Evolutionary conservation across 768 basidiomycete species (phyloP).

Genomic region (Termitomyces sp.): DNA sequence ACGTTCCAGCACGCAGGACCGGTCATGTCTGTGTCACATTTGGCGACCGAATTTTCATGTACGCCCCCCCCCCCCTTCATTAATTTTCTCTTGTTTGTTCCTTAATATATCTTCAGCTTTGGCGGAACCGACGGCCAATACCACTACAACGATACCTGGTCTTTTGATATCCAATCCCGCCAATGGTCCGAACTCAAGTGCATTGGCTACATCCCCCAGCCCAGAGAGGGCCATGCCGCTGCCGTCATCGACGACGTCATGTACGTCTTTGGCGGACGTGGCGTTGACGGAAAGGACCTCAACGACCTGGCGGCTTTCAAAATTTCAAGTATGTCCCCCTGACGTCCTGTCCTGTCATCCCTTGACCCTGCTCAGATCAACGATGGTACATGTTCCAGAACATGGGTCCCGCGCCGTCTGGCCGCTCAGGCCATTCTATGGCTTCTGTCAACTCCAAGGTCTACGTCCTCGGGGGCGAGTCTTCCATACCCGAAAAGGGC

Average conservation of each 20-base stretch:
- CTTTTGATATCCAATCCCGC: slow-evolving; percentile 74
- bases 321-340: slow-evolving; percentile 70
- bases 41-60: slow-evolving; percentile 83
- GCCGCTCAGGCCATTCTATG: slow-evolving; percentile 98
- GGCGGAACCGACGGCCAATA: slow-evolving; percentile 98
- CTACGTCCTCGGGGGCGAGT: slow-evolving; percentile 94
- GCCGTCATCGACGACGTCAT: slow-evolving; percentile 96
- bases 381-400: slow-evolving; percentile 99
- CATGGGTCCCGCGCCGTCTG: slow-evolving; percentile 94
- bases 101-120: slow-evolving; percentile 46
- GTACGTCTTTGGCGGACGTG: slow-evolving; percentile 95
- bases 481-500: slow-evolving; percentile 60
- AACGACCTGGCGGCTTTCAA: slow-evolving; percentile 96
- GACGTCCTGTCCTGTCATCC: background rate
- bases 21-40: slow-evolving; percentile 86
- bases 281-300: slow-evolving; percentile 94
- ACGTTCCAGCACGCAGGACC: slow-evolving; percentile 76
- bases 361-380: slow-evolving; percentile 53
- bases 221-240: slow-evolving; percentile 94
- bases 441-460: slow-evolving; percentile 84
- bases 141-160: slow-evolving; percentile 99
- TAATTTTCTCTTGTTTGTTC: slow-evolving; percentile 9
- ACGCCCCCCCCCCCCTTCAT: slow-evolving; percentile 20
- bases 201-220: slow-evolving; percentile 94
- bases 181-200: slow-evolving; percentile 91